Evolutionary conservation across 2,329 filamentous ascomycete genomes (phyloP).

Genomic region (Graphilbum fragrans): DNA sequence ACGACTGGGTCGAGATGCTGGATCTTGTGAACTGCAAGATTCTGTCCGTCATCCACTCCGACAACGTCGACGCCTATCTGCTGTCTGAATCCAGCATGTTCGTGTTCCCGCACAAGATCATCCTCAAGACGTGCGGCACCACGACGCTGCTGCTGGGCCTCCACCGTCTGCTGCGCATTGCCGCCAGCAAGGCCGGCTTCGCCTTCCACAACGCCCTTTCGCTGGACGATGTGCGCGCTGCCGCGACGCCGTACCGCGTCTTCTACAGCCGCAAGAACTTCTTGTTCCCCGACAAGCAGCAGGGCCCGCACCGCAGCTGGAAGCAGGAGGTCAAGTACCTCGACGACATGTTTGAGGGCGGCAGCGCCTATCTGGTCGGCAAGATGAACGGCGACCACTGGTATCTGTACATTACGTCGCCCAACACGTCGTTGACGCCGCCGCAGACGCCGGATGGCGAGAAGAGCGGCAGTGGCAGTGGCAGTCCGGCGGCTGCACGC

Average conservation of each 20-base stretch:
- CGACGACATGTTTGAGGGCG: conserved; percentile 81
- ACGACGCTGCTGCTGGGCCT: conserved; percentile 86
- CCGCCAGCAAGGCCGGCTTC: conserved; percentile 79
- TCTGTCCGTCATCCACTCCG: conserved; percentile 82
- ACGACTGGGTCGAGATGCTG: conserved; percentile 92
- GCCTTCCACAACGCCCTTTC: conserved; percentile 61
- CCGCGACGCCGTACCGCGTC: conserved; percentile 83
- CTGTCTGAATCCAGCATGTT: conserved; percentile 99
- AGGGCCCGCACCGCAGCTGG: conserved; percentile 93
- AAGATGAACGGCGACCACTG: conserved; percentile 99
- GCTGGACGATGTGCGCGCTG: conserved; percentile 54
- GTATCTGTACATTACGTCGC: conserved; percentile 94
- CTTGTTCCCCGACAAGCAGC: conserved; percentile 87
- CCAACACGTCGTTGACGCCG: conserved; percentile 66
- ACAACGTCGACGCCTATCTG: conserved; percentile 90
- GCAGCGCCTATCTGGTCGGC: conserved; percentile 98
- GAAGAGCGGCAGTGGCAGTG: no score
- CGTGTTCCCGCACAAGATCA: conserved; percentile 98
- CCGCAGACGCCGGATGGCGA: conserved; percentile 60
- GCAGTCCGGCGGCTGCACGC: background rate
- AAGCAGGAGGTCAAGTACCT: conserved; percentile 87
- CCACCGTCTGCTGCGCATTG: conserved; percentile 84
- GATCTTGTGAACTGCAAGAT: conserved; percentile 99
- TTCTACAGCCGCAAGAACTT: conserved; percentile 99
- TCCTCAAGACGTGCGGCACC: conserved; percentile 95